These are phyloP conservation scores for Pyropia haitanensis DNA, from an alignment of 23 red algal genomes.

Conservation along the genomic window DNA sequence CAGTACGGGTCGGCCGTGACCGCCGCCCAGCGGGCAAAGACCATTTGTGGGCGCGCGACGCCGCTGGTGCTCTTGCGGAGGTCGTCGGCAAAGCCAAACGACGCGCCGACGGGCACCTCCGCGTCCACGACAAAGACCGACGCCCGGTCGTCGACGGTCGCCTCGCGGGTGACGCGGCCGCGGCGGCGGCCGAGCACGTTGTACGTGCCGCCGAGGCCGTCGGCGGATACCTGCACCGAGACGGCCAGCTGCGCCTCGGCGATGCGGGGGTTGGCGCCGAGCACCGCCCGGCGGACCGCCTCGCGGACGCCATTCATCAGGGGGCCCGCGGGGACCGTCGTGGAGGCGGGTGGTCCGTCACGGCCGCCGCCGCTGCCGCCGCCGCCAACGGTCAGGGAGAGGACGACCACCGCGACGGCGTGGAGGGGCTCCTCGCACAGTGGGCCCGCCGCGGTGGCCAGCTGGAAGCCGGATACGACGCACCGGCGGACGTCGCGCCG, in stretches of 20 bases:
- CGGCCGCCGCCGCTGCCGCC: neutral
- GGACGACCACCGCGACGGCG: slow-evolving; percentile 68
- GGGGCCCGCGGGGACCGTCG: slow-evolving; percentile 6
- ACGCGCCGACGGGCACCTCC: slow-evolving; percentile 66
- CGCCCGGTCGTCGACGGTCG: slow-evolving; percentile 62
- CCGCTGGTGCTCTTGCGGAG: slow-evolving; percentile 77
- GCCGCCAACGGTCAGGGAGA: slow-evolving; percentile 6
- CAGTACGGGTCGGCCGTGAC: slow-evolving; percentile 90
- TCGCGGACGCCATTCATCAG: slow-evolving; percentile 62
- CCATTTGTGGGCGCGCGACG: slow-evolving; percentile 75
- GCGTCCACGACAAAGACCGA: slow-evolving; percentile 79
- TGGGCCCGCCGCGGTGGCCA: slow-evolving; percentile 67
- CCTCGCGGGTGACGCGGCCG: slow-evolving; percentile 66
- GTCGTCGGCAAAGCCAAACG: slow-evolving; percentile 83
- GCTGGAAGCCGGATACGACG: slow-evolving; percentile 88
- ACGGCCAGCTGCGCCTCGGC: slow-evolving; percentile 69
- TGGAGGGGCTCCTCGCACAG: slow-evolving; percentile 94
- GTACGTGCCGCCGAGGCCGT: slow-evolving; percentile 72
- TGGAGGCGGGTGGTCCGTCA: neutral
- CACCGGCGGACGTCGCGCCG: too few relatives aligned
- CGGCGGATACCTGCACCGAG: slow-evolving; percentile 62
- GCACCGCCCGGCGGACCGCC: slow-evolving; percentile 42
- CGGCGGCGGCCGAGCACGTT: slow-evolving; percentile 63
- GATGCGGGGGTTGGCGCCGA: slow-evolving; percentile 60
- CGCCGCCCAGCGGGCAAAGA: slow-evolving; percentile 75